Percentiles rank a stretch among this genome's conserved stretches.
Conservation (phyloP, 805 yeast genomes). For the Kazachstania martiniae region DNA sequence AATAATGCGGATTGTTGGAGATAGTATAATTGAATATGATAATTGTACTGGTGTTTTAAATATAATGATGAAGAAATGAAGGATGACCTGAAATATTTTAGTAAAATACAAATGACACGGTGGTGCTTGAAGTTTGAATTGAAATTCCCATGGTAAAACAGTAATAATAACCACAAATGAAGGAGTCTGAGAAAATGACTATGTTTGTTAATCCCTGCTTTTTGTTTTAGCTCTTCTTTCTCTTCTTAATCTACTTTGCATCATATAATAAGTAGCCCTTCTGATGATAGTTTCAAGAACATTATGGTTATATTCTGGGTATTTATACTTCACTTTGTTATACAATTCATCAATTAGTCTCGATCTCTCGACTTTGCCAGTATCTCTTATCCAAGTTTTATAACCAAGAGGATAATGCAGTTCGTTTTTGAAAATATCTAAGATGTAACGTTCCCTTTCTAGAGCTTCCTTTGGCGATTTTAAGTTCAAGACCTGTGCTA, state of each 20-base stretch:
- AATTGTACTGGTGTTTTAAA: too few relatives aligned
- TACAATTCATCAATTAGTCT: constrained; percentile 40
- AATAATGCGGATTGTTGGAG: too few relatives aligned
- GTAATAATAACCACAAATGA: background rate
- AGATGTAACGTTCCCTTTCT: constrained; percentile 41
- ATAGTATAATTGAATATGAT: too few relatives aligned
- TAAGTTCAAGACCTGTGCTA: constrained; percentile 41
- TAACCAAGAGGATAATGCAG: constrained; percentile 67
- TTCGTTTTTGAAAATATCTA: constrained; percentile 42
- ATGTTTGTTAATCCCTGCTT: constrained; percentile 5
- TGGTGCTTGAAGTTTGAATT: too few relatives aligned
- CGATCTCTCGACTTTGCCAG: constrained; percentile 43
- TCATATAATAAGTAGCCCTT: constrained; percentile 68
- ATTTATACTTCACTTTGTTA: constrained; percentile 35
- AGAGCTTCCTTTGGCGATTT: constrained; percentile 44
- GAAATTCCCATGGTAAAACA: too few relatives aligned
- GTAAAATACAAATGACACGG: too few relatives aligned
- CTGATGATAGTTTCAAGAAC: constrained; percentile 60
- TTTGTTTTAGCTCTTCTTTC: constrained; percentile 45
- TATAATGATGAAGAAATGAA: too few relatives aligned
- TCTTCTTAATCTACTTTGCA: constrained; percentile 68
- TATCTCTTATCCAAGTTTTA: constrained; percentile 79
- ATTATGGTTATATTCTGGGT: constrained; percentile 38
- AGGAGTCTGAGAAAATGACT: too few relatives aligned
- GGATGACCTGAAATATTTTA: too few relatives aligned